Percentiles rank a stretch among this genome's conserved stretches.
These are phyloP conservation scores for Phytopythium ostracodes DNA, from an alignment of 352 stramenopile species.

Conservation along the genomic window DNA sequence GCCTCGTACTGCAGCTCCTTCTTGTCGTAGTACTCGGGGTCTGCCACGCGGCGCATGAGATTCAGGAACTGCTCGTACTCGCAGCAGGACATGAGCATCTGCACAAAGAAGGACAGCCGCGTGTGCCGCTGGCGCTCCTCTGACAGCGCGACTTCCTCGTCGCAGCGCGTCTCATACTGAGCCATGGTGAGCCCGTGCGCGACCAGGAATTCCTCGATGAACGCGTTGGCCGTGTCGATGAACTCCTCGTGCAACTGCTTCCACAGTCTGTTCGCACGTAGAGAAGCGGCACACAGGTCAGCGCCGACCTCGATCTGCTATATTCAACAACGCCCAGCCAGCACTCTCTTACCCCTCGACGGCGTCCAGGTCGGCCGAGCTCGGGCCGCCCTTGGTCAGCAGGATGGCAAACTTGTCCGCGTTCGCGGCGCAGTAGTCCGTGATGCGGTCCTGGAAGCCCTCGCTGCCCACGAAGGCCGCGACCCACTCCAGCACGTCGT, in stretches of 20 bases:
- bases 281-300: conserved; percentile 1
- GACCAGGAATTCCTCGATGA: conserved; percentile 62
- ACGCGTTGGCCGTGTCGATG: conserved; percentile 60
- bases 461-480: conserved; percentile 70
- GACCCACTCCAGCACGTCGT: conserved; percentile 83
- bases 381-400: conserved; percentile 55
- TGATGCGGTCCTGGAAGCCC: conserved; percentile 54
- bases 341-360: conserved; percentile 28
- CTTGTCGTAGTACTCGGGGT: conserved; percentile 82
- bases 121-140: conserved; percentile 75
- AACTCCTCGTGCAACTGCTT: conserved; percentile 68
- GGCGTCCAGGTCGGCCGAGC: conserved; percentile 48
- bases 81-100: conserved; percentile 71
- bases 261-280: conserved; percentile 30
- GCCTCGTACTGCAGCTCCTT: conserved; percentile 69
- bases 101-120: conserved; percentile 74
- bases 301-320: not conserved
- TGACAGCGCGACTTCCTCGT: conserved; percentile 66
- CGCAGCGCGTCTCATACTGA: conserved; percentile 61
- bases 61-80: conserved; percentile 87
- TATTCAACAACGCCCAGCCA: too few relatives aligned
- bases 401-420: conserved; percentile 61
- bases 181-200: conserved; percentile 67
- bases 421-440: conserved; percentile 60
- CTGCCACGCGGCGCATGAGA: conserved; percentile 72